A percentile compares a stretch with the other conserved stretches of the same genome.
Conservation (phyloP, 768 basidiomycete genomes). For the Rhodotorula babjevae region DNA sequence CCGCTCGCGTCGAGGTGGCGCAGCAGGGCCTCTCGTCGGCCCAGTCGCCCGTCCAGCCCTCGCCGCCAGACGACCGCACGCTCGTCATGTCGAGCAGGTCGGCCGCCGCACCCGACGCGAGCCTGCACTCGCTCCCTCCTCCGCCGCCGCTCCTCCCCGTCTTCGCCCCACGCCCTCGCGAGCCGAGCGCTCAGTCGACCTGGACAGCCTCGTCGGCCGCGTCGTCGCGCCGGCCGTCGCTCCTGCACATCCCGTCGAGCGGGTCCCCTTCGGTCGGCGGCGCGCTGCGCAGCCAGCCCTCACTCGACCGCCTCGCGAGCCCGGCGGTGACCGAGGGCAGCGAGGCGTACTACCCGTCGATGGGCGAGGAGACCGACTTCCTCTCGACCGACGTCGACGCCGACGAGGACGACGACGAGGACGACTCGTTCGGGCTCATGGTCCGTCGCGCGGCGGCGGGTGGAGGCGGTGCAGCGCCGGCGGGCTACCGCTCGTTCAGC, state of each 20-base stretch:
- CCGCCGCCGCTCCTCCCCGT: background rate
- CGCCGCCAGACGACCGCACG: background rate
- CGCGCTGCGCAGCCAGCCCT: background rate
- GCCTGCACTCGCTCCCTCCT: background rate
- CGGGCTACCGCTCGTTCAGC: background rate
- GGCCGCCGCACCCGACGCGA: background rate
- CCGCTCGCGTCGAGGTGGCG: no score
- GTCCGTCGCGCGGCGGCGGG: background rate
- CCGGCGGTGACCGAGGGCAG: background rate
- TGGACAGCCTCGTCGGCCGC: background rate
- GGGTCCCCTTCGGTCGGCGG: no score
- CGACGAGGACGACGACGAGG: constrained; percentile 26
- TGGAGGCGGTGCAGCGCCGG: background rate
- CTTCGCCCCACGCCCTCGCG: background rate
- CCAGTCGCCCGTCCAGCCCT: background rate
- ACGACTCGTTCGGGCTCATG: constrained; percentile 7
- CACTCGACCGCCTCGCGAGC: background rate
- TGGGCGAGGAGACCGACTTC: constrained; percentile 15
- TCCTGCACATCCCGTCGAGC: background rate
- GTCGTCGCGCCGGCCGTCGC: background rate
- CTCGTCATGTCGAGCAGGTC: background rate
- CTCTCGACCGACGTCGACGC: background rate
- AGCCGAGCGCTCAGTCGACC: background rate
- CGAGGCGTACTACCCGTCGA: constrained; percentile 9
- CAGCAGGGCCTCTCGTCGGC: no score